Evolutionary conservation across 2,329 filamentous ascomycete genomes (phyloP).

Genomic region (Fusarium sulawesiense): DNA sequence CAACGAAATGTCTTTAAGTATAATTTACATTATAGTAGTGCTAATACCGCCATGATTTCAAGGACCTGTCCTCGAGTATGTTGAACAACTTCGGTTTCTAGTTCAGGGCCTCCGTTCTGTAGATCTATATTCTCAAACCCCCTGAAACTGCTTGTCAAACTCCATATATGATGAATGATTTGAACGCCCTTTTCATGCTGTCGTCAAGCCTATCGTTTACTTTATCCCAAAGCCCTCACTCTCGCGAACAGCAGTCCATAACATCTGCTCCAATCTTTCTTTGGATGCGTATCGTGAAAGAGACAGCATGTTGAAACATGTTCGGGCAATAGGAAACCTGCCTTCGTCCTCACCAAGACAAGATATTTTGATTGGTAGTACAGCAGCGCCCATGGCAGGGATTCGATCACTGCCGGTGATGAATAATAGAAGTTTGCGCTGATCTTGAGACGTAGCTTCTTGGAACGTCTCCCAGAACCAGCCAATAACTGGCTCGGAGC

Average conservation of each 20-base stretch:
- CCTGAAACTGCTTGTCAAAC: conserved; percentile 23
- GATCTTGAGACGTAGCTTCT: conserved; percentile 71
- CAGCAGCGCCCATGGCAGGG: conserved; percentile 86
- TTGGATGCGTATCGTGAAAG: conserved; percentile 77
- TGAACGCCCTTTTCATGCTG: conserved; percentile 30
- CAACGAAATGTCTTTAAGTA: neutral
- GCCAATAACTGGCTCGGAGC: conserved; percentile 72
- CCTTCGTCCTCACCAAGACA: conserved; percentile 80
- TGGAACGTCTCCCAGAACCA: conserved; percentile 94
- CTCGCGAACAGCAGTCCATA: conserved; percentile 89
- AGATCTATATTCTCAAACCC: conserved; percentile 23
- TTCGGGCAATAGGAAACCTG: conserved; percentile 85
- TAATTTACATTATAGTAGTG: neutral
- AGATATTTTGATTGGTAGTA: conserved; percentile 78
- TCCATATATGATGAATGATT: conserved; percentile 32
- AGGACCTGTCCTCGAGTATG: neutral
- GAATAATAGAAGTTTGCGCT: conserved; percentile 84
- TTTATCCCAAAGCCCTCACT: conserved; percentile 94
- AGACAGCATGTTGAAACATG: conserved; percentile 88
- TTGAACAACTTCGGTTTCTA: conserved; percentile 1
- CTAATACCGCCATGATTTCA: neutral
- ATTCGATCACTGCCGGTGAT: conserved; percentile 92
- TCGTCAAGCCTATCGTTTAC: conserved; percentile 54
- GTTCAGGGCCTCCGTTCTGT: conserved; percentile 8
- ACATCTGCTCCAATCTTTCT: conserved; percentile 73